phyloP scores from a whole-genome alignment of 148 eudicot species.

The Chenopodium berlandieri region DNA sequence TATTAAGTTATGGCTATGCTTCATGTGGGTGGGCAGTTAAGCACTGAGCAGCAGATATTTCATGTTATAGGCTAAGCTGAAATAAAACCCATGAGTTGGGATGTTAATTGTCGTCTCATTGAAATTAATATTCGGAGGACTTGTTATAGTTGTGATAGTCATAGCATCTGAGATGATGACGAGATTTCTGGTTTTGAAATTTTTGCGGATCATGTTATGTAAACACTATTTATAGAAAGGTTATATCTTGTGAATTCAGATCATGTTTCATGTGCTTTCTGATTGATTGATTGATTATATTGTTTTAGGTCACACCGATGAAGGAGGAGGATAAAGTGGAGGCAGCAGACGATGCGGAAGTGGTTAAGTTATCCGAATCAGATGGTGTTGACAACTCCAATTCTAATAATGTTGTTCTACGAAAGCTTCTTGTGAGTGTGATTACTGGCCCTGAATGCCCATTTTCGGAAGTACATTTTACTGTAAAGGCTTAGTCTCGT shows the following conservation, averaged over 20 bases:
- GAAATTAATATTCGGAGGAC: background rate
- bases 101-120: background rate
- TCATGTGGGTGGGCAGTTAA: background rate
- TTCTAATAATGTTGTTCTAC: constrained; percentile 59
- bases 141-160: background rate
- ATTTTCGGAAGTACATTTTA: constrained; percentile 20
- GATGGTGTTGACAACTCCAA: constrained; percentile 40
- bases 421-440: constrained; percentile 97
- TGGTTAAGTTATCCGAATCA: constrained; percentile 30
- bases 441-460: constrained; percentile 35
- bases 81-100: background rate
- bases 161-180: background rate
- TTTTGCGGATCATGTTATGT: background rate
- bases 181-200: no score
- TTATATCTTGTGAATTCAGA: background rate
- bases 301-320: constrained; percentile 34
- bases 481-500: constrained; percentile 37
- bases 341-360: constrained; percentile 27
- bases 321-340: constrained; percentile 40
- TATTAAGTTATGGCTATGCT: background rate
- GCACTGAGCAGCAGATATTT: background rate
- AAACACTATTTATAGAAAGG: background rate
- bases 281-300: background rate
- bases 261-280: background rate
- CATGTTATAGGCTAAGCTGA: background rate